Evolutionary conservation across 208 protist species (phyloP).

Genomic region (Wallacemonas rigidus): DNA sequence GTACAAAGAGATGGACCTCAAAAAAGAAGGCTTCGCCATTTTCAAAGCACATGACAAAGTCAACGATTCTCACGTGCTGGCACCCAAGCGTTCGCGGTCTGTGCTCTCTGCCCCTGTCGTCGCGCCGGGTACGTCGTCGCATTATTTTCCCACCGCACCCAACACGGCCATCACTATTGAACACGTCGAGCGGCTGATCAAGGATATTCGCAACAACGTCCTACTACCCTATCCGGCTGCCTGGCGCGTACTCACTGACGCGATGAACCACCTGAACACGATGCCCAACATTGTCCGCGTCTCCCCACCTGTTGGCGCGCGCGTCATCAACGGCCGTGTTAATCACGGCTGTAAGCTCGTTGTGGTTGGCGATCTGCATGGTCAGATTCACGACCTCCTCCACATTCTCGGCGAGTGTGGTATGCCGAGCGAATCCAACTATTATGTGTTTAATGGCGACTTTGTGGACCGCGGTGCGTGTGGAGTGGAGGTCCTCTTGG

Average conservation of each 20-base stretch:
- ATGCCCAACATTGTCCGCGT: conserved; percentile 84
- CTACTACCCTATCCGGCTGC: conserved; percentile 80
- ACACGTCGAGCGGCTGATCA: conserved; percentile 70
- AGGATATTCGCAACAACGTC: conserved; percentile 68
- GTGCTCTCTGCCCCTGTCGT: conserved; percentile 69
- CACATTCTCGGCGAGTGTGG: conserved; percentile 83
- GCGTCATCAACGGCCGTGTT: conserved; percentile 68
- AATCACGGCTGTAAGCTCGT: conserved; percentile 85
- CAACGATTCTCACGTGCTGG: conserved; percentile 71
- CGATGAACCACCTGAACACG: conserved; percentile 83
- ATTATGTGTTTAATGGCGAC: conserved; percentile 95
- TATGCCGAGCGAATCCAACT: conserved; percentile 77
- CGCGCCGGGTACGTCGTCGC: conserved; percentile 65
- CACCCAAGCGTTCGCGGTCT: conserved; percentile 71
- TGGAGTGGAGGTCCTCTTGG: conserved; percentile 95
- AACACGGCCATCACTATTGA: conserved; percentile 69
- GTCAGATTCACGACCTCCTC: conserved; percentile 84
- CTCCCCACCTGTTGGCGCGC: conserved; percentile 67
- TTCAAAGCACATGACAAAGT: conserved; percentile 87
- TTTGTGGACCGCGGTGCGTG: conserved; percentile 97
- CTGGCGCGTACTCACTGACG: conserved; percentile 85
- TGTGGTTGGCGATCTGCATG: conserved; percentile 89
- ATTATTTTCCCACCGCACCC: conserved; percentile 74
- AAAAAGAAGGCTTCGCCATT: conserved; percentile 86
- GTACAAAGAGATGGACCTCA: conserved; percentile 88